phyloP scores from a whole-genome alignment of 1,284 basidiomycete species.

The Dichomitus squalens region DNA sequence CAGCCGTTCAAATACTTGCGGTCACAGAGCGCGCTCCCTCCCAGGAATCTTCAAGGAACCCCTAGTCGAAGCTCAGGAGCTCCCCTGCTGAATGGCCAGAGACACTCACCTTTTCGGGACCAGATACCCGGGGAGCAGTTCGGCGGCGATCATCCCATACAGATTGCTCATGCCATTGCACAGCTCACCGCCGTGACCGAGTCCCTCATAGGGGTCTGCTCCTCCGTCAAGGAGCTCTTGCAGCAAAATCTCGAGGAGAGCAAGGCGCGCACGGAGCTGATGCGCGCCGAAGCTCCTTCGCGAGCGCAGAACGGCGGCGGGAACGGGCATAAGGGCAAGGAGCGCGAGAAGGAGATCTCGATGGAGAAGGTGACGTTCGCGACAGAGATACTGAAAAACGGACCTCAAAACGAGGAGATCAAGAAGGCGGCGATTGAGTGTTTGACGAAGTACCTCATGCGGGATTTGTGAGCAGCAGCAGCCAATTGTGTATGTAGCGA shows the following conservation, averaged over 20 bases:
- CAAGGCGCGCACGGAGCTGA: slow-evolving; percentile 53
- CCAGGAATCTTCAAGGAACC: neutral
- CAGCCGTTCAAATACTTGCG: slow-evolving; percentile 17
- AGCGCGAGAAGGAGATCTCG: slow-evolving; percentile 48
- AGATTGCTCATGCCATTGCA: slow-evolving; percentile 40
- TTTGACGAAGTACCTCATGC: slow-evolving; percentile 57
- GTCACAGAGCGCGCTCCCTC: slow-evolving; percentile 1
- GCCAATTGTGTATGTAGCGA: neutral
- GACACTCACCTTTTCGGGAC: neutral
- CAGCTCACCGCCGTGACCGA: slow-evolving; percentile 54
- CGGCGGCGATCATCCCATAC: slow-evolving; percentile 9
- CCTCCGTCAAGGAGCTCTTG: slow-evolving; percentile 62
- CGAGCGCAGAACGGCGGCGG: slow-evolving; percentile 30
- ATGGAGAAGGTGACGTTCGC: slow-evolving; percentile 67
- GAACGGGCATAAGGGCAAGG: neutral
- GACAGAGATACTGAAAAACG: slow-evolving; percentile 59
- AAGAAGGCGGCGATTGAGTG: slow-evolving; percentile 70
- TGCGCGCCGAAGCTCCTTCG: slow-evolving; percentile 44
- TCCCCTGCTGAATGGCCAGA: neutral
- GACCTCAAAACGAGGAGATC: slow-evolving; percentile 53
- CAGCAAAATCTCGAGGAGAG: slow-evolving; percentile 64
- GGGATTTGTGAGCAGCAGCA: slow-evolving; percentile 5
- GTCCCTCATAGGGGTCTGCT: slow-evolving; percentile 55
- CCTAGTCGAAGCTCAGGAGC: neutral
- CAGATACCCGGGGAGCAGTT: neutral